These are phyloP conservation scores for Trichoderma atrobrunneum DNA, from an alignment of 2,329 filamentous ascomycete species.

Conservation along the genomic window DNA sequence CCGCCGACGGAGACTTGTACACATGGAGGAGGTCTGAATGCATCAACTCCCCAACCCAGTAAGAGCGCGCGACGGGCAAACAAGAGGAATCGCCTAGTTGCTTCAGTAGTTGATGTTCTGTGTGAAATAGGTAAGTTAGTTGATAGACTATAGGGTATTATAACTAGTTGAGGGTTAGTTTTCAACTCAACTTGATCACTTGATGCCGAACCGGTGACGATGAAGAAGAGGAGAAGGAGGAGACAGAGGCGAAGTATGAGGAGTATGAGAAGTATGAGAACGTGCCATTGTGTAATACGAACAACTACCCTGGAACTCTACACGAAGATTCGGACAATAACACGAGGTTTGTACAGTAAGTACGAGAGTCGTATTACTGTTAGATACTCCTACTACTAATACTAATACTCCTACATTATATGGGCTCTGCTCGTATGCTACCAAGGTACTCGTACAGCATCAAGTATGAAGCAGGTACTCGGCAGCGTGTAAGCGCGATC, in stretches of 20 bases:
- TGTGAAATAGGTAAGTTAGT: too few species aligned
- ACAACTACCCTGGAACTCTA: neutral
- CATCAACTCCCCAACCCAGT: neutral
- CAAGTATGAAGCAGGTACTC: neutral
- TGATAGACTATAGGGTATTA: neutral
- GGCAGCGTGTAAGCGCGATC: slow-evolving; percentile 4
- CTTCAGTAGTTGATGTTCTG: neutral
- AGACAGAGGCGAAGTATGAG: too few species aligned
- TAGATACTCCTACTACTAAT: neutral
- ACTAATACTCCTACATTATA: neutral
- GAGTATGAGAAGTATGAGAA: too few species aligned
- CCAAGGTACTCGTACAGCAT: too few species aligned
- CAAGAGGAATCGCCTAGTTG: neutral
- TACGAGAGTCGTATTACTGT: neutral
- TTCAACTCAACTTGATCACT: neutral
- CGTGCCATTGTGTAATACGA: neutral
- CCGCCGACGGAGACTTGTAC: neutral
- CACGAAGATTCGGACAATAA: neutral
- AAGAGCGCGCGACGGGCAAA: neutral
- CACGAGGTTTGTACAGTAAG: neutral
- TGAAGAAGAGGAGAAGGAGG: neutral
- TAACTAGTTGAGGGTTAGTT: neutral
- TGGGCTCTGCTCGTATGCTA: neutral
- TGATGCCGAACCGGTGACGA: neutral
- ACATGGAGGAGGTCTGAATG: neutral